phyloP scores from a whole-genome alignment of 768 basidiomycete genomes.

The Xerocomus spinulosus region DNA sequence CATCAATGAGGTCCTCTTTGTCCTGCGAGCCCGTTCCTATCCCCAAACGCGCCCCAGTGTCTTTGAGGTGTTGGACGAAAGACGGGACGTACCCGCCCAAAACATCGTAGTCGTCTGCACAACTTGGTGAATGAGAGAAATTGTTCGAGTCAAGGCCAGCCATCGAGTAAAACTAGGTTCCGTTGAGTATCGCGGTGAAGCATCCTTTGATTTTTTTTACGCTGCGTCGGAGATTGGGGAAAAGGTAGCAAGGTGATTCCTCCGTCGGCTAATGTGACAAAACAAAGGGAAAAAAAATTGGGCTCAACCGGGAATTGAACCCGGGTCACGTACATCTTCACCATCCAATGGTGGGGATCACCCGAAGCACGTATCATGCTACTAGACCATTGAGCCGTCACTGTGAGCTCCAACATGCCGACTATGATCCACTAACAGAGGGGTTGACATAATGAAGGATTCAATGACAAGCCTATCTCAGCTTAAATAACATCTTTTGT shows the following conservation, averaged over 20 bases:
- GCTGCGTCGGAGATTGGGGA: not conserved
- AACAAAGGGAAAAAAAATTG: conserved; percentile 10
- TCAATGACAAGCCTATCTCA: no score
- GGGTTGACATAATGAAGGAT: no score
- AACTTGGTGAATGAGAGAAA: not conserved
- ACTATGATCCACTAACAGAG: no score
- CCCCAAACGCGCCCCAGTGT: conserved; percentile 21
- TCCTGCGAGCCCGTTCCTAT: not conserved
- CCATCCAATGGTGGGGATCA: conserved; percentile 23
- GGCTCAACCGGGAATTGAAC: conserved; percentile 35
- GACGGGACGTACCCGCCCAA: conserved; percentile 22
- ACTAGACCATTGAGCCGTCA: conserved; percentile 33
- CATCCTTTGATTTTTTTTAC: conserved; percentile 12
- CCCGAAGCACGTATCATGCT: conserved; percentile 36
- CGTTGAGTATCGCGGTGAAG: conserved; percentile 2
- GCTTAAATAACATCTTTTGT: not conserved
- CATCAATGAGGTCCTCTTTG: not conserved
- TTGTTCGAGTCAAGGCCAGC: conserved; percentile 1
- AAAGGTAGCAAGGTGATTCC: not conserved
- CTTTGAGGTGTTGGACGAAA: conserved; percentile 24
- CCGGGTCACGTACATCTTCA: conserved; percentile 35
- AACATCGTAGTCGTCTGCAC: conserved; percentile 19
- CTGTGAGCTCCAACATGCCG: no score
- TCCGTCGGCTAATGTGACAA: not conserved
- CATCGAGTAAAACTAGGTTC: not conserved